Evolutionary conservation across 208 protist genomes (phyloP).

Genomic region (Wallacemonas sp.): DNA sequence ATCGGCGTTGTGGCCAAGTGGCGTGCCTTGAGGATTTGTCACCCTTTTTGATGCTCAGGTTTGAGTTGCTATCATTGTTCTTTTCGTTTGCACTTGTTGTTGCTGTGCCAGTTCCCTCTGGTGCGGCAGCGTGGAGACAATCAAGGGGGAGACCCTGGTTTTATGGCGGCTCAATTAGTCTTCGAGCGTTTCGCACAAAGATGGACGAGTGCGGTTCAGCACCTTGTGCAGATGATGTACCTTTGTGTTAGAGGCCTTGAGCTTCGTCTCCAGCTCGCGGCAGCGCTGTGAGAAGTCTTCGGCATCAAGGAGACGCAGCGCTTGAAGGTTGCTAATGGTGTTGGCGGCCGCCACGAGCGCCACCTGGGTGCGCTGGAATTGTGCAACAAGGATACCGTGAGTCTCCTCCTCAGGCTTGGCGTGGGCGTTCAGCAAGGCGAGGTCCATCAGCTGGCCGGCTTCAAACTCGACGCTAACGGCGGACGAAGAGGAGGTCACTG

Average conservation of each 20-base stretch:
- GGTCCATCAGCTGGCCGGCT: not conserved
- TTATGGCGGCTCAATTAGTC: not conserved
- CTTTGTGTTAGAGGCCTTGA: not conserved
- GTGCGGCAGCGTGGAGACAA: too few species aligned
- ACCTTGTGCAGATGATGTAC: not conserved
- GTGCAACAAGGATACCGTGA: not conserved
- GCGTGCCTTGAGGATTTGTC: too few species aligned
- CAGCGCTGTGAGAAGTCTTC: not conserved
- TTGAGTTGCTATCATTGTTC: too few species aligned
- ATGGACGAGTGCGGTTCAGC: not conserved
- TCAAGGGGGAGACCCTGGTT: too few species aligned
- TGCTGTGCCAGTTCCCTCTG: too few species aligned
- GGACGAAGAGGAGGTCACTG: not conserved
- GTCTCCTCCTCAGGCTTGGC: not conserved
- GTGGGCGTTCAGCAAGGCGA: not conserved
- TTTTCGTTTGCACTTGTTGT: too few species aligned
- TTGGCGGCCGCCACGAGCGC: not conserved
- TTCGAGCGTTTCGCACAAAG: not conserved
- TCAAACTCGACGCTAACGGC: not conserved
- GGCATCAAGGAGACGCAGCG: not conserved
- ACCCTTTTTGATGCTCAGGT: too few species aligned
- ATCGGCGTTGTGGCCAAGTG: too few species aligned
- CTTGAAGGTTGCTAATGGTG: not conserved
- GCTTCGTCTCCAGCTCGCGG: not conserved
- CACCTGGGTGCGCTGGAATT: slow-evolving; percentile 2